Evolutionary conservation across 306 rosid genomes (phyloP).

Genomic region (Gillenia trifoliata): DNA sequence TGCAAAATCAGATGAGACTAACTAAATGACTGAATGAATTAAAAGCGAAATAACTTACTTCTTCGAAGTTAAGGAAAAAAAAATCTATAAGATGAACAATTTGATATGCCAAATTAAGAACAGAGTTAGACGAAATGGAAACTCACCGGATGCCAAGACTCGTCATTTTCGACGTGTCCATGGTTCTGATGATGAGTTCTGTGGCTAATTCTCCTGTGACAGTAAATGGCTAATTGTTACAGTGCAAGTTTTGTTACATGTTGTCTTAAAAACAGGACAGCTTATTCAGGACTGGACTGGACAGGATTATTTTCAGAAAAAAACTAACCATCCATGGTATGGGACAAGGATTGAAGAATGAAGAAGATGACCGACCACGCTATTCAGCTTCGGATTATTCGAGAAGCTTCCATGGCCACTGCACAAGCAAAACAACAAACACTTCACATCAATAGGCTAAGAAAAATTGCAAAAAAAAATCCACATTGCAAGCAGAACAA

Average conservation of each 20-base stretch:
- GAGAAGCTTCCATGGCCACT: constrained; percentile 99
- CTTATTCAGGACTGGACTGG: not conserved
- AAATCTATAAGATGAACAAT: not conserved
- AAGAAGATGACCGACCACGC: constrained; percentile 83
- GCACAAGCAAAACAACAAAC: constrained; percentile 31
- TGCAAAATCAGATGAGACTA: constrained; percentile 37
- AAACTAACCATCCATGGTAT: constrained; percentile 90
- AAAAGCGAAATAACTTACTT: not conserved
- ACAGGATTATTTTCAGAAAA: not conserved
- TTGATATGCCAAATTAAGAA: not conserved
- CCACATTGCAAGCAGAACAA: too few species aligned
- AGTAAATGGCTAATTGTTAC: not conserved
- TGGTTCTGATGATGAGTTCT: constrained; percentile 99
- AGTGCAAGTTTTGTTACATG: not conserved
- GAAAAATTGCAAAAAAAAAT: not conserved
- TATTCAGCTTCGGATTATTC: constrained; percentile 59
- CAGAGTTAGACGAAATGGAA: not conserved
- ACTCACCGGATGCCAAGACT: constrained; percentile 97
- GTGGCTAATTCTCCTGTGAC: constrained; percentile 89
- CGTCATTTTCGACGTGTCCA: constrained; percentile 96
- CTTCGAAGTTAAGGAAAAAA: not conserved
- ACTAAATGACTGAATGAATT: constrained; percentile 6
- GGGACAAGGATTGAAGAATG: constrained; percentile 98
- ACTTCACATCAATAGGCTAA: not conserved
- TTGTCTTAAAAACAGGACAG: not conserved